Percentiles rank a stretch among this genome's conserved stretches.
Conservation (phyloP, 768 basidiomycete species). For the Kwoniella dendrophila region DNA sequence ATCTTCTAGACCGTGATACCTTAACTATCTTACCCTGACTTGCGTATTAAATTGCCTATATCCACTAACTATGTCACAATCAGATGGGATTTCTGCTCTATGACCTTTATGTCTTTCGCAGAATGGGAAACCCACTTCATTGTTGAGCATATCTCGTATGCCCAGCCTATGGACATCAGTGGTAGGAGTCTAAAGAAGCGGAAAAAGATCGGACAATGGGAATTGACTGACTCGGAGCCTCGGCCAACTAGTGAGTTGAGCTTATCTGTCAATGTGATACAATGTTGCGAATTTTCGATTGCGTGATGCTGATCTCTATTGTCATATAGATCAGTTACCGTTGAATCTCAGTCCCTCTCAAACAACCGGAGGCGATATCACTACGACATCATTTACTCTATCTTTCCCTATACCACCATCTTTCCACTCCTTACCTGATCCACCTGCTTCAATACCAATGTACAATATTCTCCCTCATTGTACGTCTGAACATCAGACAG, state of each 20-base stretch:
- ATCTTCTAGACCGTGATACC: too few species aligned
- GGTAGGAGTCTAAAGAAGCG: constrained; percentile 12
- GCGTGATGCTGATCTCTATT: neutral
- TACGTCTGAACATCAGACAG: too few species aligned
- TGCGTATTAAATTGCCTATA: too few species aligned
- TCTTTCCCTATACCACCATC: constrained; percentile 23
- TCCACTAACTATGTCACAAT: neutral
- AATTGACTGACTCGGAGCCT: constrained; percentile 9
- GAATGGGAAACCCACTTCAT: constrained; percentile 23
- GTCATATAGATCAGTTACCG: constrained; percentile 3
- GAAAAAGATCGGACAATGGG: constrained; percentile 13
- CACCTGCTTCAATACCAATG: neutral
- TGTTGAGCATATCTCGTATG: constrained; percentile 21
- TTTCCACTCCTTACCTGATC: constrained; percentile 14
- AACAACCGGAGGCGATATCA: constrained; percentile 28
- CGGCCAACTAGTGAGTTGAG: constrained; percentile 13
- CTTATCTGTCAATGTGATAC: neutral
- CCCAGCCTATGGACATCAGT: constrained; percentile 3
- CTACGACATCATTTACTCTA: constrained; percentile 18
- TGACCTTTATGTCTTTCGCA: constrained; percentile 4
- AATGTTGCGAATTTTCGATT: neutral
- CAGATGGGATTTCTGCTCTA: constrained; percentile 28
- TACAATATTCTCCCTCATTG: too few species aligned
- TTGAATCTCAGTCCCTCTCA: constrained; percentile 16
- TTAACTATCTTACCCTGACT: too few species aligned